Evolutionary conservation across 2,329 filamentous ascomycete species (phyloP).

Genomic region (Fusarium sp.): DNA sequence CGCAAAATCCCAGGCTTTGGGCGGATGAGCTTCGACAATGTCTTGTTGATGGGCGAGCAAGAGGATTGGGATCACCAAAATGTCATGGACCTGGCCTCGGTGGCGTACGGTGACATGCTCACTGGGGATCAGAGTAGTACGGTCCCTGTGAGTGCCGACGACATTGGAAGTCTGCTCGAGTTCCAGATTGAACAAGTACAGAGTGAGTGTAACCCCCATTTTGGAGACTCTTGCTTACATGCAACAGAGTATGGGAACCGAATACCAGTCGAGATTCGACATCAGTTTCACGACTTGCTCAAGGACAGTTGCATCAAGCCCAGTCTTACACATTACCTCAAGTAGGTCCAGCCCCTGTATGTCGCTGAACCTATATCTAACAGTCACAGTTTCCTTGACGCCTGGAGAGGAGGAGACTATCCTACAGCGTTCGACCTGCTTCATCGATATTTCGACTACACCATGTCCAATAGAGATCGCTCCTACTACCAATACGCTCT

Average conservation of each 20-base stretch:
- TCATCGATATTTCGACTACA: slow-evolving; percentile 96
- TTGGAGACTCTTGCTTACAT: slow-evolving; percentile 20
- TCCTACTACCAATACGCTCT: slow-evolving; percentile 94
- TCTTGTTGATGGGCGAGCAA: slow-evolving; percentile 58
- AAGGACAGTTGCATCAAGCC: slow-evolving; percentile 72
- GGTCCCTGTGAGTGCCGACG: slow-evolving; percentile 72
- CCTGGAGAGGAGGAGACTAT: slow-evolving; percentile 91
- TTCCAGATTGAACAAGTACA: slow-evolving; percentile 91
- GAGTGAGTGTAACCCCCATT: slow-evolving; percentile 59
- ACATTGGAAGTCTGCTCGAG: slow-evolving; percentile 81
- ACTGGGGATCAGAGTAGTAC: slow-evolving; percentile 52
- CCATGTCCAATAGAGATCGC: slow-evolving; percentile 82
- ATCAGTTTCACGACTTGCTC: slow-evolving; percentile 73
- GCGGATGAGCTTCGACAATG: slow-evolving; percentile 64
- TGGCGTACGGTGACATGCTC: slow-evolving; percentile 62
- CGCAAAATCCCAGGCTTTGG: slow-evolving; percentile 67
- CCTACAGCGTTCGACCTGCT: slow-evolving; percentile 88
- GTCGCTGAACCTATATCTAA: slow-evolving; percentile 19
- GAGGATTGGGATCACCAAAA: slow-evolving; percentile 59
- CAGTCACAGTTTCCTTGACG: slow-evolving; percentile 76
- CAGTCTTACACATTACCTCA: slow-evolving; percentile 77
- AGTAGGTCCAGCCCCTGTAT: slow-evolving; percentile 50
- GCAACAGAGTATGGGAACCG: slow-evolving; percentile 73
- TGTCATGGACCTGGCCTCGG: slow-evolving; percentile 55
- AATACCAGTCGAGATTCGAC: slow-evolving; percentile 75